Percentiles rank a stretch among this genome's conserved stretches.
These are phyloP conservation scores for Cadophora sp. DNA, from an alignment of 2,329 filamentous ascomycete genomes.

Conservation along the genomic window DNA sequence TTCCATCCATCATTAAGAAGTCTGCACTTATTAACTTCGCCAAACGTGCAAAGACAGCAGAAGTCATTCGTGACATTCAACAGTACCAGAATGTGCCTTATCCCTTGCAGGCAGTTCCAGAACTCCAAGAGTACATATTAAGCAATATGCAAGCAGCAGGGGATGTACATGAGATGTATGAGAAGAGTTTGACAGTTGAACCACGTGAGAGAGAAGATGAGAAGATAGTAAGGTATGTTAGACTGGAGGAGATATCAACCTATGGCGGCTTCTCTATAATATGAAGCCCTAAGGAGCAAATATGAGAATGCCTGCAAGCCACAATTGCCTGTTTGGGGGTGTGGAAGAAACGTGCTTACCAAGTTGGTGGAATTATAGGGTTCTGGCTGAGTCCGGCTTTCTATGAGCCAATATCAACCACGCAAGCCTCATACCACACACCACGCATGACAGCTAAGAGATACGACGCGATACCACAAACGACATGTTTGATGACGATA, in stretches of 20 bases:
- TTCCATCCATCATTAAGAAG: conserved; percentile 94
- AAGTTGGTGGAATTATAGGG: conserved; percentile 50
- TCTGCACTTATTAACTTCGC: conserved; percentile 98
- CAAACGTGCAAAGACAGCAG: conserved; percentile 96
- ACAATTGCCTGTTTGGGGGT: conserved; percentile 22
- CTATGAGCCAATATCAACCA: conserved; percentile 48
- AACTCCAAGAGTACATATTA: conserved; percentile 95
- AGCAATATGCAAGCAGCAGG: conserved; percentile 95
- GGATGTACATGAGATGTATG: conserved; percentile 99
- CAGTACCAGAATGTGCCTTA: conserved; percentile 99
- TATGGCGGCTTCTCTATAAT: conserved; percentile 35
- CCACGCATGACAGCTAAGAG: conserved; percentile 17
- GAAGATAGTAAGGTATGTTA: conserved; percentile 87
- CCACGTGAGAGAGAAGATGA: conserved; percentile 97
- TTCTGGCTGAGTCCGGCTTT: conserved; percentile 67
- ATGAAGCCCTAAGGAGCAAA: conserved; percentile 29
- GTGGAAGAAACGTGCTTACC: conserved; percentile 39
- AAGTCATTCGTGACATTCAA: conserved; percentile 98
- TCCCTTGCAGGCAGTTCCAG: conserved; percentile 83
- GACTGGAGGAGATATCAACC: conserved; percentile 31
- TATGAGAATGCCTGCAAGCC: conserved; percentile 29
- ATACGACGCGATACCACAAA: conserved; percentile 27
- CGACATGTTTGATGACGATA: conserved; percentile 34
- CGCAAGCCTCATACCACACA: conserved; percentile 3
- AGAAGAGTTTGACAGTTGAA: conserved; percentile 92